Percentiles rank a stretch among this genome's conserved stretches.
These are phyloP conservation scores for Tolypocladium nubicola DNA, from an alignment of 2,329 filamentous ascomycete species.

Conservation along the genomic window DNA sequence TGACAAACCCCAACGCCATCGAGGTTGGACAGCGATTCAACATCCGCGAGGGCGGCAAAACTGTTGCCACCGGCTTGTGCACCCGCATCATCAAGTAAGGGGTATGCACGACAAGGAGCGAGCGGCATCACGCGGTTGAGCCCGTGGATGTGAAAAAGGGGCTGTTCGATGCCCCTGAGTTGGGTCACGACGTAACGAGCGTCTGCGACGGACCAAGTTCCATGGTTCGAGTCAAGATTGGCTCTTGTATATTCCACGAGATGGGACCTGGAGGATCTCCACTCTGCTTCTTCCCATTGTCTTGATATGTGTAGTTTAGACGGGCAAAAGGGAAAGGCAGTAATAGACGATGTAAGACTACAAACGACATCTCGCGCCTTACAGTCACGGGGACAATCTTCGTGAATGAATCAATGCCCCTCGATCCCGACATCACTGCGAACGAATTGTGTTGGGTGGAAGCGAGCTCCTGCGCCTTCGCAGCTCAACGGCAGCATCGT, in stretches of 20 bases:
- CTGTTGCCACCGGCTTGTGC: slow-evolving; percentile 73
- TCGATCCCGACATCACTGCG: not conserved
- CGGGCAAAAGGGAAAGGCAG: slow-evolving; percentile 18
- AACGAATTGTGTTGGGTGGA: not conserved
- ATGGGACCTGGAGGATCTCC: slow-evolving; percentile 25
- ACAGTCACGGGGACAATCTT: not conserved
- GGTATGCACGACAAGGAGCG: not conserved
- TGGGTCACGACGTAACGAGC: slow-evolving; percentile 7
- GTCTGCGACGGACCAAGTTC: slow-evolving; percentile 7
- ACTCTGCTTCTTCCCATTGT: slow-evolving; percentile 29
- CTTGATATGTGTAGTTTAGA: slow-evolving; percentile 26
- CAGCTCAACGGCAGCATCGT: not conserved
- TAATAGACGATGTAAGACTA: slow-evolving; percentile 14
- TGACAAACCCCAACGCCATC: slow-evolving; percentile 76
- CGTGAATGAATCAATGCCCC: not conserved
- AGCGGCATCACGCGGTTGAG: not conserved
- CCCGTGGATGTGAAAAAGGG: slow-evolving; percentile 2
- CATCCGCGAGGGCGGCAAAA: slow-evolving; percentile 91
- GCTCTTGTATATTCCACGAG: slow-evolving; percentile 27
- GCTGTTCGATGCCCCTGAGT: not conserved
- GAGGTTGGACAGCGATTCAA: slow-evolving; percentile 95
- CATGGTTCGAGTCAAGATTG: slow-evolving; percentile 16
- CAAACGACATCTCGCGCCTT: not conserved
- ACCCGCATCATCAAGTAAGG: slow-evolving; percentile 58
- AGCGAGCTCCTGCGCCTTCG: not conserved